Conservation (phyloP, 139 green algal genomes). For the Chlorella sp. region DNA sequence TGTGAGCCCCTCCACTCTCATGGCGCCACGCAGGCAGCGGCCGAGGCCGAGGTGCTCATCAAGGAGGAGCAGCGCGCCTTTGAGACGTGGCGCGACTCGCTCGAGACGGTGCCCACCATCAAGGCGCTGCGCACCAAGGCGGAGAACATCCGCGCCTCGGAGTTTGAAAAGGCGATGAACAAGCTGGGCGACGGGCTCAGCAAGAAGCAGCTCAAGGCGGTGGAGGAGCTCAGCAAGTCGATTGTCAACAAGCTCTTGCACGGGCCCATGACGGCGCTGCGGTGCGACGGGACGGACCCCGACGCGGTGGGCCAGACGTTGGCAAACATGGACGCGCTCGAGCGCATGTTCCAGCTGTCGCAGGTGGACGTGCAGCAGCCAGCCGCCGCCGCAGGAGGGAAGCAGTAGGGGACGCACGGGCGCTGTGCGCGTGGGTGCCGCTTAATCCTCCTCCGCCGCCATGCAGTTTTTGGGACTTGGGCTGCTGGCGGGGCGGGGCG, state of each 20-base stretch:
- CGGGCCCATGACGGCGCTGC: constrained; percentile 94
- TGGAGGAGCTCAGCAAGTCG: constrained; percentile 90
- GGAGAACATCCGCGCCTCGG: constrained; percentile 77
- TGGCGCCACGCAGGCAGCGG: constrained; percentile 26
- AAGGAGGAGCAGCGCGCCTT: constrained; percentile 80
- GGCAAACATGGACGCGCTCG: constrained; percentile 96
- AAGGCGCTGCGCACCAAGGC: constrained; percentile 93
- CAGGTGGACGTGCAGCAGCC: constrained; percentile 21
- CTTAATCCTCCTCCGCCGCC: too few species aligned
- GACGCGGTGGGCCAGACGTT: constrained; percentile 85
- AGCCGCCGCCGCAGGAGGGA: not conserved
- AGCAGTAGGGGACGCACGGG: not conserved
- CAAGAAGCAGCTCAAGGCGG: constrained; percentile 91
- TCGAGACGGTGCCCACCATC: constrained; percentile 99
- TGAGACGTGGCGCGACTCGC: constrained; percentile 93
- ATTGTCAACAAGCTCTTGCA: constrained; percentile 99
- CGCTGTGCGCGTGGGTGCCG: too few species aligned
- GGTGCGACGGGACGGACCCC: constrained; percentile 85
- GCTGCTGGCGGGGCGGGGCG: too few species aligned
- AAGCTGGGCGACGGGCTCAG: constrained; percentile 85
- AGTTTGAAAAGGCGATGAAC: constrained; percentile 91
- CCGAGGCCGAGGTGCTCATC: constrained; percentile 52
- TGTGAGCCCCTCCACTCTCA: not conserved
- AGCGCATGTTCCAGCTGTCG: constrained; percentile 96
- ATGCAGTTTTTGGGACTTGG: too few species aligned